Conservation (phyloP, 1,139 yeast species). For the Casaregolazyma suthepensis region DNA sequence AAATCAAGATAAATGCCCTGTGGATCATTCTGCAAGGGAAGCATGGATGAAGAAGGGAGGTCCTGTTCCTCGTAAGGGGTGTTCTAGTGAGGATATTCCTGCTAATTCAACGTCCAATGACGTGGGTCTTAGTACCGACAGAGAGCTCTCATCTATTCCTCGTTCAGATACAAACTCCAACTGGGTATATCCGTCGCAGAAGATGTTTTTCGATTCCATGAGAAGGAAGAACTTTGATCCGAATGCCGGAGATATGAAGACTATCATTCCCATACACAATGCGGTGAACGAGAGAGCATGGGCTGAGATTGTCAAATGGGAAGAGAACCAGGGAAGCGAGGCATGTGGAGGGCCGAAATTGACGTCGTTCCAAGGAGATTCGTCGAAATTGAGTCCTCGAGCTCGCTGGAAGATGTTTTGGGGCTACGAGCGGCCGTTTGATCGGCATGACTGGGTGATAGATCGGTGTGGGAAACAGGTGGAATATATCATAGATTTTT, state of each 20-base stretch:
- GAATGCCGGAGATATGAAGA: slow-evolving; percentile 70
- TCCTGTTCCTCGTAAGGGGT: slow-evolving; percentile 31
- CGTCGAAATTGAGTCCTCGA: slow-evolving; percentile 77
- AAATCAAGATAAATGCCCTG: slow-evolving; percentile 28
- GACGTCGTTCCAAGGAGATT: slow-evolving; percentile 85
- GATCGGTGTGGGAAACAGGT: slow-evolving; percentile 77
- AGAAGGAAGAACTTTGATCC: slow-evolving; percentile 86
- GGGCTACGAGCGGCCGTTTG: slow-evolving; percentile 80
- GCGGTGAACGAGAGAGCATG: slow-evolving; percentile 92
- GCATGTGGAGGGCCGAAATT: slow-evolving; percentile 79
- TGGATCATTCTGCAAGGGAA: slow-evolving; percentile 29
- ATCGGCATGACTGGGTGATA: slow-evolving; percentile 94
- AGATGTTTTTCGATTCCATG: slow-evolving; percentile 94
- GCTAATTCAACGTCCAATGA: slow-evolving; percentile 19
- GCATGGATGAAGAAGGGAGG: slow-evolving; percentile 25
- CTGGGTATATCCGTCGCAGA: slow-evolving; percentile 95
- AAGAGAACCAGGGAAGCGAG: slow-evolving; percentile 48
- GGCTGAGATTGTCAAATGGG: slow-evolving; percentile 83
- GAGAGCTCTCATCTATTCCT: slow-evolving; percentile 82
- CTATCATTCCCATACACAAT: slow-evolving; percentile 91
- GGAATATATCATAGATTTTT: slow-evolving; percentile 92
- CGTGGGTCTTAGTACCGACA: slow-evolving; percentile 36
- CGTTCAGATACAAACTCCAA: slow-evolving; percentile 53
- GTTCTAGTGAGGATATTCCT: slow-evolving; percentile 30
- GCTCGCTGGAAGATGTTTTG: slow-evolving; percentile 64